A percentile compares a stretch with the other conserved stretches of the same genome.
Evolutionary conservation across 345 rosid genomes (phyloP).

Genomic region (Turritis glabra): DNA sequence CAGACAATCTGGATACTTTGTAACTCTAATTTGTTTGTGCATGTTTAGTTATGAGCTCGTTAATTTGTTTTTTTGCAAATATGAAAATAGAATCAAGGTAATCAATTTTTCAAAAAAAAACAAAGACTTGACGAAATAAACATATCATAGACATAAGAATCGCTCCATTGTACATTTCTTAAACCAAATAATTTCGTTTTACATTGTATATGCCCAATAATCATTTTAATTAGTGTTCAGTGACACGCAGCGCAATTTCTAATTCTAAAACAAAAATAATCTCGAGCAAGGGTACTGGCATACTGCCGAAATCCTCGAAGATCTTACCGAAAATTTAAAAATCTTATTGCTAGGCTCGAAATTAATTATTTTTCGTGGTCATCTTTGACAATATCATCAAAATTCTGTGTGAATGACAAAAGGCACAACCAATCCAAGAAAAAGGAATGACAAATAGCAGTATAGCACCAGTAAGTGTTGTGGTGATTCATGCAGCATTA

Average conservation of each 20-base stretch:
- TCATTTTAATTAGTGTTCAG: background rate
- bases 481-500: background rate
- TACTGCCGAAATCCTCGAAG: background rate
- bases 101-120: background rate
- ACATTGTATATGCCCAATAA: background rate
- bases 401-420: background rate
- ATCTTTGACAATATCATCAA: background rate
- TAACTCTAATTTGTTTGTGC: constrained; percentile 26
- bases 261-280: background rate
- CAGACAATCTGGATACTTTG: constrained; percentile 45
- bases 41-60: constrained; percentile 15
- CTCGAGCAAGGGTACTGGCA: background rate
- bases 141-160: background rate
- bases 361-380: background rate
- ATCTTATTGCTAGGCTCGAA: background rate
- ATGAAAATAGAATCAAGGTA: background rate
- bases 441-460: background rate
- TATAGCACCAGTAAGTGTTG: background rate
- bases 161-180: background rate
- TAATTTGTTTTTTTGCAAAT: background rate
- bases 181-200: background rate
- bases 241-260: constrained; percentile 2
- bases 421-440: background rate
- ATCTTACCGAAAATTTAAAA: background rate
- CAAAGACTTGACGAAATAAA: background rate